Base-by-base conservation (phyloP, 2,329 filamentous ascomycete species). In the Colletotrichum caudatum region DNA sequence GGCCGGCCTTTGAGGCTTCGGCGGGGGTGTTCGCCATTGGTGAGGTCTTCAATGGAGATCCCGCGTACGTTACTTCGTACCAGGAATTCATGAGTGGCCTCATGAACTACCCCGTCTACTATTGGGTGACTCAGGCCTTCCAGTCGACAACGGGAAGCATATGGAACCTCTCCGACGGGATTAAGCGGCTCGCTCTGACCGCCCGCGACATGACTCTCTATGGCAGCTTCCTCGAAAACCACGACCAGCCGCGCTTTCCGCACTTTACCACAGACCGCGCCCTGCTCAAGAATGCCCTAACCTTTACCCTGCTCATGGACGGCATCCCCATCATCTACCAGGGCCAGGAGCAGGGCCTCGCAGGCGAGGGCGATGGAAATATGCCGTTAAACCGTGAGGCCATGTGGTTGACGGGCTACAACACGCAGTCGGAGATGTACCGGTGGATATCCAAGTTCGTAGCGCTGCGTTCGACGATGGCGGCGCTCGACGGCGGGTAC, bases 251-350 rank as follows among this genome's bases (percentile, higher is more conserved):
- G 5, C 86, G 89, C 29, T 89, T 88, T 77, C 78, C 86, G 29
- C 85, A 80, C 72, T 78, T 83, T 69, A 89, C 86, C 62, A 77
- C 81, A 12, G 89, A 92, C 76, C 78, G 84, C 9, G 79, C 87
- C 2, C 83, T 90, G 2, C 86, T 89, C 57, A 88, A 89, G 78
- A 92, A 92, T 75, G 84, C 87, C 6, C 82, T 92, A 51, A 84
- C 88, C 0, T 91, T 88, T 75, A 87, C 86, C n/a, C 84, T 92
- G 39, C 84, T 92, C 23, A 82, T 82, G 2, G 84, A 90, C 66
- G 90, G 90, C 26, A 88, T 92, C 50, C 89, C 90, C 1, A 88
- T 91, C 66, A 83, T 92, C 44, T 92, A 92, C 79, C 86, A 91
- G 74, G 90, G 90, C 37, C 88, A 90, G 72, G 90, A 92, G 78